Percentiles rank a stretch among this genome's conserved stretches.
These are phyloP conservation scores for Candolleomyces eurysporus DNA, from an alignment of 768 basidiomycete genomes.

Conservation along the genomic window DNA sequence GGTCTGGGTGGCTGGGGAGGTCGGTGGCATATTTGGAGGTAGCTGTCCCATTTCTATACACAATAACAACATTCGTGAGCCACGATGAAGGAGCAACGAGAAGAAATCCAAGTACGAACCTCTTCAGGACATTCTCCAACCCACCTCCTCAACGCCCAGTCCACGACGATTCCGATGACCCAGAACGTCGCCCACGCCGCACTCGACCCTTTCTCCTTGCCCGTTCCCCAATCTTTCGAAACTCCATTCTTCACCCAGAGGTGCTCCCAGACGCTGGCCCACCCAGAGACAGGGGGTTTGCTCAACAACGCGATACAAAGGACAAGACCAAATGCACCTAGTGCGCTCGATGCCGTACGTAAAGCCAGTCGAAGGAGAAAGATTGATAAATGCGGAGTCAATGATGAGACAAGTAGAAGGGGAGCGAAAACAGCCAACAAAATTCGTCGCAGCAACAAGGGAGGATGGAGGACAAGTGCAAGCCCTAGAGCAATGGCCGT, in stretches of 20 bases:
- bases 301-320: slow-evolving; percentile 56
- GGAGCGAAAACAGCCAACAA: slow-evolving; percentile 33
- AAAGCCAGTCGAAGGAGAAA: slow-evolving; percentile 44
- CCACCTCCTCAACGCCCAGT: slow-evolving; percentile 53
- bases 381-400: slow-evolving; percentile 40
- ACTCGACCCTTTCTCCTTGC: slow-evolving; percentile 56
- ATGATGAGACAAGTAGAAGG: slow-evolving; percentile 34
- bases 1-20: too few relatives aligned
- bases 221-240: slow-evolving; percentile 45
- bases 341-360: slow-evolving; percentile 51
- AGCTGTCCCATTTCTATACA: slow-evolving; percentile 55
- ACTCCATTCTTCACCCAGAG: slow-evolving; percentile 46
- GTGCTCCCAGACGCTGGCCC: slow-evolving; percentile 64
- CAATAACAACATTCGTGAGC: too few relatives aligned
- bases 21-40: too few relatives aligned
- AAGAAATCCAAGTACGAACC: slow-evolving; percentile 64
- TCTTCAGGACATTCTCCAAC: slow-evolving; percentile 71
- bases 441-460: slow-evolving; percentile 46
- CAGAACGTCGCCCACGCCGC: slow-evolving; percentile 56
- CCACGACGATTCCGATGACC: slow-evolving; percentile 40
- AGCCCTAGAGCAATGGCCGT: slow-evolving; percentile 46
- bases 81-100: slow-evolving; percentile 48
- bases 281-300: slow-evolving; percentile 38
- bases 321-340: slow-evolving; percentile 57
- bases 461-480: slow-evolving; percentile 54